Percentiles rank a stretch among this genome's conserved stretches.
phyloP scores from a whole-genome alignment of 306 rosid genomes.

The Bauhinia variegata region DNA sequence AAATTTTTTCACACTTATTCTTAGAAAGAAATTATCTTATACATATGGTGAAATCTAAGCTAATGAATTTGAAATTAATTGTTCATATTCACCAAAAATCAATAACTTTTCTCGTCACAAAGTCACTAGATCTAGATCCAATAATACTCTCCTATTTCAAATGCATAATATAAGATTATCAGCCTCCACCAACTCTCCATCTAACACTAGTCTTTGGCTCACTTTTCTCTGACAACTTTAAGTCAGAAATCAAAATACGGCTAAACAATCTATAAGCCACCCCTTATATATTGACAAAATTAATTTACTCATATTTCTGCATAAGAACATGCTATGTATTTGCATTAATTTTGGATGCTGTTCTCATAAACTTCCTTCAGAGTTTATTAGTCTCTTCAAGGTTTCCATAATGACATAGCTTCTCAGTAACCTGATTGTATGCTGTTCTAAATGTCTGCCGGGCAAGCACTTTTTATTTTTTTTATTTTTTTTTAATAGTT shows the following conservation, averaged over 20 bases:
- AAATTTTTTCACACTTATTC: too few species aligned
- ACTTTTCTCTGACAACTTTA: slow-evolving; percentile 79
- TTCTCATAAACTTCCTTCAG: slow-evolving; percentile 75
- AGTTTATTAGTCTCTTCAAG: slow-evolving; percentile 77
- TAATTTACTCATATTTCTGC: slow-evolving; percentile 68
- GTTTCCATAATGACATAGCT: slow-evolving; percentile 76
- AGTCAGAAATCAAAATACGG: slow-evolving; percentile 78
- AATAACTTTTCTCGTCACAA: too few species aligned
- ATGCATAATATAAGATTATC: slow-evolving; percentile 72
- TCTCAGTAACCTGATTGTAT: slow-evolving; percentile 82
- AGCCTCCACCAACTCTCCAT: slow-evolving; percentile 72
- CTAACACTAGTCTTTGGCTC: slow-evolving; percentile 57
- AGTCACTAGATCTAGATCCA: too few species aligned
- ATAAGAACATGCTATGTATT: slow-evolving; percentile 77
- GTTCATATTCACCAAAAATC: too few species aligned
- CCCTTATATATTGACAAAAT: slow-evolving; percentile 69
- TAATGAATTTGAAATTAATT: too few species aligned
- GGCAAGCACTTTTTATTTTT: slow-evolving; percentile 67
- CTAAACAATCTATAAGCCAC: slow-evolving; percentile 86
- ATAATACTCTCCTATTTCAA: too few species aligned
- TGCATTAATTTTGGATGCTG: slow-evolving; percentile 81
- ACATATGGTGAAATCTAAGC: too few species aligned
- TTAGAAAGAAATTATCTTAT: too few species aligned
- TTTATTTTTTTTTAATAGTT: too few species aligned
- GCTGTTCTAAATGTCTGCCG: slow-evolving; percentile 56